Evolutionary conservation across 2,329 filamentous ascomycete species (phyloP), one percentile per base, ranked within the genome.

Genomic region (Magnaporthiopsis rhizophila): DNA sequence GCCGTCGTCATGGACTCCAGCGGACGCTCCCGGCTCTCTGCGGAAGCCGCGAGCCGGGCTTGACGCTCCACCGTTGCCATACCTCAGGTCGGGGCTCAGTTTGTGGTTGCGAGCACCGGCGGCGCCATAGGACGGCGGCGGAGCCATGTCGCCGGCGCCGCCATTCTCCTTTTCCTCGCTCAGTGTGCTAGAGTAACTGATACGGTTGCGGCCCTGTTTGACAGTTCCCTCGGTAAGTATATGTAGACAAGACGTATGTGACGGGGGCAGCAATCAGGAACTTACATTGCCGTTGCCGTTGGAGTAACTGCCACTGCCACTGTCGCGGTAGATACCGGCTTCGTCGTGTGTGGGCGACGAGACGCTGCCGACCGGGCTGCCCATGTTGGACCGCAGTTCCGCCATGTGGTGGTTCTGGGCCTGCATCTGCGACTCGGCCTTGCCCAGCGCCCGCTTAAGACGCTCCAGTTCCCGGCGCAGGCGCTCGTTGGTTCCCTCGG

Each of bases 391-490:
- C 62, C 65, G 61, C 64, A 66, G 66, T 65, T 73, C 65, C 11
- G 77, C 76, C 11, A 57, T 62, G 62, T 56, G 63, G 32, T 65
- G 57, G 21, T 65, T 66, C 21, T 61, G 45, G 2, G 36, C 56
- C 32, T 63, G 62, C 61, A 85, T 76, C 18, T 62, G 61, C 61
- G 83, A 78, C 74, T 89, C 79, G 67, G 87, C 80, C 74, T 83
- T 79, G 76, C 84, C 82, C 70, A 91, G 82, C 69, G 97, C 95
- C 65, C 92, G 90, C 83, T 98, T 98, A 66, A 99, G 81, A 63
- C 95, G 86, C 69, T 99, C 95, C 60, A 97, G 89, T 77, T 99
- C 95, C 64, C 93, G 87, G 67, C 90, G 84, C 63, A 97, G 84
- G 65, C 91, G 89, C 67, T 95, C 91, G 63, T 95, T 92, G 65